Evolutionary conservation across 441 rosid genomes (phyloP), one percentile per base, ranked within the genome.

Genomic region (Raphanus hybrid): DNA sequence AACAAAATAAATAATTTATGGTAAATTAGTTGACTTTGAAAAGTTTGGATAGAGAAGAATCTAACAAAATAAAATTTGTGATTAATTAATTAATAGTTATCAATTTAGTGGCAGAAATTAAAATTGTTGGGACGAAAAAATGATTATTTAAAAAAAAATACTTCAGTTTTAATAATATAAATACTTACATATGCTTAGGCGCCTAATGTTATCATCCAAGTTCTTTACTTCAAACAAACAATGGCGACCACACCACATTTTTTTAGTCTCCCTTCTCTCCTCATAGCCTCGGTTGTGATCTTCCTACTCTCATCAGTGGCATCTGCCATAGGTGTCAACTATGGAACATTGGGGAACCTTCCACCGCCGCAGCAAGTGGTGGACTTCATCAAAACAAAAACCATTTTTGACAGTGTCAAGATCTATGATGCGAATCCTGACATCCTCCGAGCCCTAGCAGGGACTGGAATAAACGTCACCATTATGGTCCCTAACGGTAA

Each of bases 381-480:
- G 20, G 54, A 70, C 18, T 57, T 70, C 65, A 55, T 70, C 74
- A 70, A 70, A 10, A 70, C 65, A 11, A 70, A 55, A 0, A 92
- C 95, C 7, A 83, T 82, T 78, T 63, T 90, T 8, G 87, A 89
- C 80, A 84, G 85, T 79, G 96, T 92, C 57, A 88, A 89, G 70
- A 88, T 92, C 82, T 90, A 89, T 66, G 91, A 91, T 81, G 72
- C 89, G 41, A 82, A 87, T 83, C 91, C 91, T 5, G 90, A 89
- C 65, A 87, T 92, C 84, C 87, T 90, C 41, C 76, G 81, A 64
- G 93, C 95, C 61, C 86, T 92, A 52, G 76, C 92, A 76, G 91
- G 88, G 84, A 85, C 95, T 52, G 91, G 85, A 68, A 86, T 89
- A 64, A 85, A 86, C 72, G 85, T 90, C 20, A 83, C 86, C 18